Percentiles rank a stretch among this genome's conserved stretches.
These are phyloP conservation scores for Chlamydomonas incerta DNA, from an alignment of 139 green algal genomes.

Conservation along the genomic window DNA sequence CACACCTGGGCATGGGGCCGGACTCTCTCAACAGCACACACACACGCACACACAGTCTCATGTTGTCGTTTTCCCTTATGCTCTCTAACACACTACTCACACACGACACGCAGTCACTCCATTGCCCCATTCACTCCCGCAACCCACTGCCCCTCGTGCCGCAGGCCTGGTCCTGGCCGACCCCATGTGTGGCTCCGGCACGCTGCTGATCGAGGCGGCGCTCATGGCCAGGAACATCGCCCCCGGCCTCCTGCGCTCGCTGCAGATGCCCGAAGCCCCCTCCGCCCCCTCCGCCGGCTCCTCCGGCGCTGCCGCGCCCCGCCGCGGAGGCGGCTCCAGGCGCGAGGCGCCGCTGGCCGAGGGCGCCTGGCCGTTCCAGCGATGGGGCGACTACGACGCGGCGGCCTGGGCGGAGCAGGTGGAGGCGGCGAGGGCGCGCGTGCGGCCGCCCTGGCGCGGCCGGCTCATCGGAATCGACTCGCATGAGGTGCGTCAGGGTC, in stretches of 20 bases:
- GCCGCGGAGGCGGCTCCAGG: neutral
- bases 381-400: conserved; percentile 74
- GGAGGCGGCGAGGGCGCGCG: conserved; percentile 40
- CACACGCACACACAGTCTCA: conserved; percentile 7
- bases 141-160: conserved; percentile 14
- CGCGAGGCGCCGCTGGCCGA: neutral
- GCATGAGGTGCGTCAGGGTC: conserved; percentile 49
- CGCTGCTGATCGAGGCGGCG: conserved; percentile 91
- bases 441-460: conserved; percentile 20
- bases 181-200: conserved; percentile 94
- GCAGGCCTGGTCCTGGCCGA: conserved; percentile 73
- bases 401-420: conserved; percentile 51
- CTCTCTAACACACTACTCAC: neutral
- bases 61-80: too few relatives aligned
- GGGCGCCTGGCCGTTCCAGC: conserved; percentile 72
- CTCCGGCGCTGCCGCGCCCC: neutral
- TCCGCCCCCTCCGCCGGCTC: neutral
- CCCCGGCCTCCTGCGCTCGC: conserved; percentile 75
- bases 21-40: too few relatives aligned
- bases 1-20: too few relatives aligned
- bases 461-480: conserved; percentile 78
- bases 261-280: conserved; percentile 60
- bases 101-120: neutral
- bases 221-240: conserved; percentile 83
- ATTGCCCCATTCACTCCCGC: neutral